These are phyloP conservation scores for Didymella pinodella DNA, from an alignment of 2,329 filamentous ascomycete genomes.

Conservation along the genomic window DNA sequence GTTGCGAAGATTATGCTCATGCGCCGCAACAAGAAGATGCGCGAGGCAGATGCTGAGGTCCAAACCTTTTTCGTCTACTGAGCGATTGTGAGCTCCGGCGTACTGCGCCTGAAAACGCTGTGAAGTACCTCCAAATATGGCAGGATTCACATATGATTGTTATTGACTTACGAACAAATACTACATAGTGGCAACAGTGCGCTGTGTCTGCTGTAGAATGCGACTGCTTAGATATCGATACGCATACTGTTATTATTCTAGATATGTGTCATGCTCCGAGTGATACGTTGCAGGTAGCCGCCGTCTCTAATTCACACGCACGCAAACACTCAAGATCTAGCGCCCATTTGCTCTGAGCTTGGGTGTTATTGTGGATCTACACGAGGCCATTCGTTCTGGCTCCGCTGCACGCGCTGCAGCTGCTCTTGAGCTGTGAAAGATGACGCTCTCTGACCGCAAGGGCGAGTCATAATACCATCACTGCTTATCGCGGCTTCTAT, in stretches of 20 bases:
- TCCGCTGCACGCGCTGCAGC: background rate
- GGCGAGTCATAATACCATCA: background rate
- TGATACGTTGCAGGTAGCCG: background rate
- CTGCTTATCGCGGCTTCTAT: background rate
- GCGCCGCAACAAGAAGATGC: slow-evolving; percentile 45
- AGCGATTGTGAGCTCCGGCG: background rate
- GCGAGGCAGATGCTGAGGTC: slow-evolving; percentile 35
- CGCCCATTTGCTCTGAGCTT: background rate
- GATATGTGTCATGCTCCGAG: background rate
- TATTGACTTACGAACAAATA: slow-evolving; percentile 12
- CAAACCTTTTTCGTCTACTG: slow-evolving; percentile 47
- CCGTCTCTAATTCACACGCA: background rate
- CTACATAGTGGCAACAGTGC: background rate
- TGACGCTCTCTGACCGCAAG: background rate
- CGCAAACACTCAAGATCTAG: background rate
- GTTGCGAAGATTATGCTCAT: slow-evolving; percentile 42
- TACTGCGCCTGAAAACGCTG: background rate
- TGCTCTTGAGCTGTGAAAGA: background rate
- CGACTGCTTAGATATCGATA: background rate
- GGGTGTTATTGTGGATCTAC: background rate
- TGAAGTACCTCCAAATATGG: background rate
- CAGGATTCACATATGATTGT: background rate
- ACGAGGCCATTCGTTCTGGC: background rate
- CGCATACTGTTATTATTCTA: background rate
- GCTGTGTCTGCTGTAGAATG: background rate